Evolutionary conservation across 257 asterid genomes (phyloP), one percentile per base, ranked within the genome.

Genomic region (Lycium ferocissimum): DNA sequence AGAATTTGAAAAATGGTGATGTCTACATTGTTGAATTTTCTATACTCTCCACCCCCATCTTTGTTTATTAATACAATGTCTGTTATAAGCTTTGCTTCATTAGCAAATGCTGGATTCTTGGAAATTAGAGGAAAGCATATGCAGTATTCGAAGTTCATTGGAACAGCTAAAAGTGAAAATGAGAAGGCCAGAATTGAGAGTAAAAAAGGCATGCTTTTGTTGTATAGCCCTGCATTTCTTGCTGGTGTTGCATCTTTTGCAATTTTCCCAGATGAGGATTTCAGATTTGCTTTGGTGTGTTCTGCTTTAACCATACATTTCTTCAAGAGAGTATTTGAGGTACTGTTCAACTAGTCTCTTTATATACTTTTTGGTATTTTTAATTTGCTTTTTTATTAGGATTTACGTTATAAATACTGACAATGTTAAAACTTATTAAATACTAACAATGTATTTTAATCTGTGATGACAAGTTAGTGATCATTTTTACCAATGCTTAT

Each of bases 251-350:
- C 91, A 40, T 94, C 98, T 0, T 89, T 95, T 73, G 57, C 73
- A 61, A 35, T 92, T 12, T 83, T 91, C 59, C 93, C 95, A 0
- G 4, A 13, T 58, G 89, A 71, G 0, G 88, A 89, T 53, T 58
- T 86, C 45, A 88, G 96, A 79, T 92, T 94, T 69, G 53, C 73
- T 59, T 65, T 92, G 89, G 87, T 94, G 9, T 88, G 90, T 22
- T 84, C 89, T 4, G 91, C 92, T 38, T 66, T 94, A 38, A 85
- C 95, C 86, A 56, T 87, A 37, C 96, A 94, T 91, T 94, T 93
- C 90, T 84, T 88, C 91, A 94, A 93, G 88, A 89, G 97, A 81
- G 63, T 93, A 37, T 58, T 93, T 6, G 98, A 94, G 97, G 98
- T 92, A 88, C 1, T 4, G 17, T 33, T 18, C 45, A 40, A 40